A percentile compares a stretch with the other conserved stretches of the same genome.
These are phyloP conservation scores for Boletus insuetus DNA, from an alignment of 768 basidiomycete genomes.

Conservation along the genomic window DNA sequence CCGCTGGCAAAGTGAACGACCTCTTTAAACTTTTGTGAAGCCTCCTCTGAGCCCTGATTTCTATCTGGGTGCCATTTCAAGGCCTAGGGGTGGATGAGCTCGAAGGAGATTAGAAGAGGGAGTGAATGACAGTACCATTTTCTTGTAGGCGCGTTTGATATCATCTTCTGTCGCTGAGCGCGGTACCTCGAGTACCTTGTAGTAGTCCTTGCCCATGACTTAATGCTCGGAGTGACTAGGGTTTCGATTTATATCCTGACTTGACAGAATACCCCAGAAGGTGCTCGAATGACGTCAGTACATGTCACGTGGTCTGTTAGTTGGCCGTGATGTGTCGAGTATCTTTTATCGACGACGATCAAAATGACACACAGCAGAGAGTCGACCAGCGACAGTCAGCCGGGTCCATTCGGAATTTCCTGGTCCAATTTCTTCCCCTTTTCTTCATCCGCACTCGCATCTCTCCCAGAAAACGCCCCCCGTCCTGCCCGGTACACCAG, in stretches of 20 bases:
- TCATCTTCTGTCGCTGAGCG: slow-evolving; percentile 78
- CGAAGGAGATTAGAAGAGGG: neutral
- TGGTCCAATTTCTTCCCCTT: slow-evolving; percentile 71
- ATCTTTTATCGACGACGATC: neutral
- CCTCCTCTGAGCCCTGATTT: slow-evolving; percentile 81
- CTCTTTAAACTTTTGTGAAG: slow-evolving; percentile 90
- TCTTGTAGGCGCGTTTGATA: slow-evolving; percentile 95
- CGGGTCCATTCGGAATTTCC: slow-evolving; percentile 46
- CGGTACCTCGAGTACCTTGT: slow-evolving; percentile 73
- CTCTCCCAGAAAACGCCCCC: slow-evolving; percentile 41
- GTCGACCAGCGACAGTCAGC: neutral
- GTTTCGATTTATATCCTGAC: too few species aligned
- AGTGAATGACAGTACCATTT: slow-evolving; percentile 55
- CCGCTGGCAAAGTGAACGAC: slow-evolving; percentile 35
- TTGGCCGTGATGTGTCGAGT: too few species aligned
- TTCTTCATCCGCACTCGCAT: slow-evolving; percentile 58
- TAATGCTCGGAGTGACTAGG: neutral
- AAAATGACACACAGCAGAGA: slow-evolving; percentile 20
- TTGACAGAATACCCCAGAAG: slow-evolving; percentile 32
- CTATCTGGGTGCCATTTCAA: slow-evolving; percentile 96
- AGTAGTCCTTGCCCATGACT: slow-evolving; percentile 88
- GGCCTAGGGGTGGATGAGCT: slow-evolving; percentile 45
- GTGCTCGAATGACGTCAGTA: slow-evolving; percentile 30
- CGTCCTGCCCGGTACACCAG: slow-evolving; percentile 55
- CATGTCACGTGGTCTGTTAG: slow-evolving; percentile 4